Base-by-base conservation (phyloP, 2,329 filamentous ascomycete genomes). In the Aspergillus awamori region DNA sequence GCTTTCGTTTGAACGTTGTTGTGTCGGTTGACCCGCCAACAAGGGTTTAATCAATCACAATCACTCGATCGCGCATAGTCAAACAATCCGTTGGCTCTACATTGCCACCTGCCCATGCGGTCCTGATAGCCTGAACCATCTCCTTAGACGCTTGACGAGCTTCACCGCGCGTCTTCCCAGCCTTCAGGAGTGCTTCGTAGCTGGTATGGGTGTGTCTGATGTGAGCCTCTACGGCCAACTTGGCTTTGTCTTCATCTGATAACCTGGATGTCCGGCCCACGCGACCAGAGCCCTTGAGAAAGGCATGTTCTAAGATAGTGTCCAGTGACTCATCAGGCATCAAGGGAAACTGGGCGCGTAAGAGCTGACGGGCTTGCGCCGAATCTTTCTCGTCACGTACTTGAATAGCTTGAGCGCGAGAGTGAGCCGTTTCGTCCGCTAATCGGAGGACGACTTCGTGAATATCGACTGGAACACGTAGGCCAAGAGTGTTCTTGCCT, bases 391-490 rank as follows among this genome's bases (percentile, higher is more conserved):
- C 65, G 33, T 80, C 77, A 26, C 77, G 76, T 10, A 66, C 53
- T 65, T 74, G 69, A 5, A 79, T 77, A 10, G 77, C 76, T 4
- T 71, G 71, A 33, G 75, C 76, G 17, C 82, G 80, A 1, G 74
- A 68, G 7, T 73, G 53, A 1, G 78, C 70, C 1, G 81, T 83
- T 26, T 71, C 69, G 5, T 74, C 71, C 0, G 80, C 78, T 39
- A 72, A 69, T 28, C 68, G 57, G 20, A 76, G 69, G 13, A 83
- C 80, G 8, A 71, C 62, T 6, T 67, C 57, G 57, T 81, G 66
- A 22, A 83, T 74, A 6, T 69, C 66, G 15, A 63, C 65, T 0
- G 80, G 81, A 3, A 81, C 75, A 41, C 80, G 77, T 20, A 84
- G 72, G 13, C 82, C 82, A 15, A 80, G 62, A 30, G 66, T 67